These are phyloP conservation scores for Tetrahymena borealis DNA, from an alignment of 73 alveolate species.

Conservation along the genomic window DNA sequence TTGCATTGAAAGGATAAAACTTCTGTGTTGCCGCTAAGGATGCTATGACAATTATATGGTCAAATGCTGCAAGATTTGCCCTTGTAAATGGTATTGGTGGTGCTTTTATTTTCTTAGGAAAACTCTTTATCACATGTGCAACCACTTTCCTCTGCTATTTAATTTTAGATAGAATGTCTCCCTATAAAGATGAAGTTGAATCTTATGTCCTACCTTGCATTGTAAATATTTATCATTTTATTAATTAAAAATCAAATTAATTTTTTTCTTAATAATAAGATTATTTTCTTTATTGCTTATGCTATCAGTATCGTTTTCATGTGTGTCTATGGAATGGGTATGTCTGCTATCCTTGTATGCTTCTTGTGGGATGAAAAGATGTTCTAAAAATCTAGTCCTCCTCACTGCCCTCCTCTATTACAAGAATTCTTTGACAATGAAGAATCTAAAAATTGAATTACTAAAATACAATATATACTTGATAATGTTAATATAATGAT, in stretches of 20 bases:
- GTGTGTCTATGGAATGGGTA: conserved; percentile 83
- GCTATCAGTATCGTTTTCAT: conserved; percentile 61
- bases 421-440: neutral
- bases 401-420: neutral
- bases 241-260: neutral
- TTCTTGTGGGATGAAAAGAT: conserved; percentile 81
- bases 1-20: conserved; percentile 86
- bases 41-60: conserved; percentile 83
- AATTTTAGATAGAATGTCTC: conserved; percentile 56
- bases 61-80: conserved; percentile 93
- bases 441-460: neutral
- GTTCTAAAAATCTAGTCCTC: conserved; percentile 32
- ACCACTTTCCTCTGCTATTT: conserved; percentile 78
- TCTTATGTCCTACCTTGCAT: conserved; percentile 72
- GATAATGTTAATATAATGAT: too few species aligned
- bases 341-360: conserved; percentile 74
- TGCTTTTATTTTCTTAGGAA: conserved; percentile 85
- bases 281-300: conserved; percentile 66
- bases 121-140: conserved; percentile 66
- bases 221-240: neutral
- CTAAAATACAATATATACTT: neutral
- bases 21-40: conserved; percentile 96
- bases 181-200: conserved; percentile 53
- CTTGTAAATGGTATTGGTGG: conserved; percentile 83
- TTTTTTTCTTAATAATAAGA: conserved; percentile 1